Conservation (phyloP, 805 yeast genomes). For the Kodamaea nitidulidarum region DNA sequence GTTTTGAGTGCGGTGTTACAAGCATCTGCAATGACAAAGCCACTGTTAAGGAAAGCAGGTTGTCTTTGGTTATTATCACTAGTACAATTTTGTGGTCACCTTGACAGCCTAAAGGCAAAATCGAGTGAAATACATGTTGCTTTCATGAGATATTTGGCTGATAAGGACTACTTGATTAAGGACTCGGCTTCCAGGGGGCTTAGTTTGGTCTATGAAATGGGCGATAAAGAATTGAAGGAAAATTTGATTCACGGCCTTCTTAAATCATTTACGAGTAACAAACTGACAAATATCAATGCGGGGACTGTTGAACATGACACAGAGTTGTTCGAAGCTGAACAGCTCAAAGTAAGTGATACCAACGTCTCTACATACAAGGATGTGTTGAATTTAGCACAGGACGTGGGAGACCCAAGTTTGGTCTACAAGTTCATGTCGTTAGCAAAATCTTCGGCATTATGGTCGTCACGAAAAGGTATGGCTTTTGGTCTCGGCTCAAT, state of each 20-base stretch:
- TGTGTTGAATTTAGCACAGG: conserved; percentile 81
- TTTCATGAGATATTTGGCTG: conserved; percentile 76
- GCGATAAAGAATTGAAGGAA: conserved; percentile 64
- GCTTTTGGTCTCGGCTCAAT: conserved; percentile 91
- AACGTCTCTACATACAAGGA: conserved; percentile 90
- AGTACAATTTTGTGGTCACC: conserved; percentile 65
- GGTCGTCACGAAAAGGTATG: conserved; percentile 92
- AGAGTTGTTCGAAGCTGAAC: conserved; percentile 78
- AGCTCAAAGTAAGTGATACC: conserved; percentile 74
- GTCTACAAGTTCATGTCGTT: conserved; percentile 93
- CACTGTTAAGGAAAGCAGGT: conserved; percentile 66
- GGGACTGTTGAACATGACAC: conserved; percentile 79
- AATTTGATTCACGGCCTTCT: conserved; percentile 68
- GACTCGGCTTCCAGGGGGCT: conserved; percentile 90
- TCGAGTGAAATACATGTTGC: conserved; percentile 65
- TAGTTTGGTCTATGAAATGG: conserved; percentile 74
- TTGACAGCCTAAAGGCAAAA: conserved; percentile 32
- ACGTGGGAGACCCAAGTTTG: conserved; percentile 91
- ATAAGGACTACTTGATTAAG: conserved; percentile 82
- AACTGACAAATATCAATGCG: conserved; percentile 45
- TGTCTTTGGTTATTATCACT: conserved; percentile 85
- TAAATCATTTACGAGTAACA: conserved; percentile 71
- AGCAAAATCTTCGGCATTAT: conserved; percentile 79
- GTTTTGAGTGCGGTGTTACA: conserved; percentile 50
- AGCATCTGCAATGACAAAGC: conserved; percentile 62